Evolutionary conservation across 1,139 yeast genomes (phyloP).

Genomic region (Kurtzmaniella quercitrusa): DNA sequence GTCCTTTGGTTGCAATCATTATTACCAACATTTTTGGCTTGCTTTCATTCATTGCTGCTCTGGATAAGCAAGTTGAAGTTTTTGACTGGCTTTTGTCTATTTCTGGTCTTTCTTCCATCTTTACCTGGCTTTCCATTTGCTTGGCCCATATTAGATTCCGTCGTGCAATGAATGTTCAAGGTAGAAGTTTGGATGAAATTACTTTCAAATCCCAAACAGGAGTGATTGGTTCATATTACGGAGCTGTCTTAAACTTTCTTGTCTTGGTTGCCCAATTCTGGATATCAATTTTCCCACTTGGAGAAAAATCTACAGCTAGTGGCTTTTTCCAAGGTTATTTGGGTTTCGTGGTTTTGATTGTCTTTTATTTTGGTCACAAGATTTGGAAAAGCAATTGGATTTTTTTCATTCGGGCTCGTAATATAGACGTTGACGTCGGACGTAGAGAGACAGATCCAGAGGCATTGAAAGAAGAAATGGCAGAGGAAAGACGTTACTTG

Average conservation of each 20-base stretch:
- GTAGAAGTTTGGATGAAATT: slow-evolving; percentile 47
- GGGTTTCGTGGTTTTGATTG: slow-evolving; percentile 34
- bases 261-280: slow-evolving; percentile 55
- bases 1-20: slow-evolving; percentile 29
- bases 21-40: slow-evolving; percentile 28
- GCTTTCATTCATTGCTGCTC: slow-evolving; percentile 31
- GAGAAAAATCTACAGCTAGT: slow-evolving; percentile 30
- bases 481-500: slow-evolving; percentile 31
- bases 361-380: slow-evolving; percentile 40
- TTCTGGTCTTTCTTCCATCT: slow-evolving; percentile 35
- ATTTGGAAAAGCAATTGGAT: slow-evolving; percentile 39
- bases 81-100: slow-evolving; percentile 37
- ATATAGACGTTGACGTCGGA: slow-evolving; percentile 40
- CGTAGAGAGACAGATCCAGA: slow-evolving; percentile 40
- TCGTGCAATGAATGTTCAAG: slow-evolving; percentile 27
- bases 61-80: slow-evolving; percentile 25
- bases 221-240: slow-evolving; percentile 50
- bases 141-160: slow-evolving; percentile 36
- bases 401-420: slow-evolving; percentile 29
- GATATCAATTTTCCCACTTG: slow-evolving; percentile 38
- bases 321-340: slow-evolving; percentile 34
- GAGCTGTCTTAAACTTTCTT: slow-evolving; percentile 41
- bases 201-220: slow-evolving; percentile 55
- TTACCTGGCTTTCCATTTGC: slow-evolving; percentile 38
- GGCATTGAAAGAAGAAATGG: slow-evolving; percentile 38